Evolutionary conservation across 2,329 filamentous ascomycete species (phyloP).

Genomic region (Colletotrichum acutatum): DNA sequence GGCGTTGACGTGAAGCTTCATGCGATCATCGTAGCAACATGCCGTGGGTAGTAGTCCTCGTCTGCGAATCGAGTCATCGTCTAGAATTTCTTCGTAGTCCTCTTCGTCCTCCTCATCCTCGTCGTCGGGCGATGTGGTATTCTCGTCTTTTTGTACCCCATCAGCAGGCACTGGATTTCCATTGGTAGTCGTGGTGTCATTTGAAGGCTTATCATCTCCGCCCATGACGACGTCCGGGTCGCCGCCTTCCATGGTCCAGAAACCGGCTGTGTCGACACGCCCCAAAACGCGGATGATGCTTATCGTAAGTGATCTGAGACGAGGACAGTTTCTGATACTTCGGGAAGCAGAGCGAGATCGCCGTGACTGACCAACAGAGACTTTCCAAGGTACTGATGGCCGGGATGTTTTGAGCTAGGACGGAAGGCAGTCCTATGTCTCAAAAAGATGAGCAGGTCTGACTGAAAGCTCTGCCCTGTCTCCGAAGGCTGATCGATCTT

Average conservation of each 20-base stretch:
- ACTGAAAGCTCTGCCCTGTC: background rate
- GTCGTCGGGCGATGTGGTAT: slow-evolving; percentile 43
- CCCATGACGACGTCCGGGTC: slow-evolving; percentile 49
- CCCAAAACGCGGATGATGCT: background rate
- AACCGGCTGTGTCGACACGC: slow-evolving; percentile 5
- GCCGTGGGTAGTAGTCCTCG: slow-evolving; percentile 74
- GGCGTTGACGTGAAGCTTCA: slow-evolving; percentile 94
- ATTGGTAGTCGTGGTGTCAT: slow-evolving; percentile 52
- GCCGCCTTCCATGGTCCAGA: slow-evolving; percentile 24
- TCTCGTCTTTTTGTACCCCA: slow-evolving; percentile 32
- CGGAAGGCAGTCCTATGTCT: background rate
- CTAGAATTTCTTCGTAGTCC: slow-evolving; percentile 43
- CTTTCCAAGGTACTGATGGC: background rate
- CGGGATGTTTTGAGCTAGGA: background rate
- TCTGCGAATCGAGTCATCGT: slow-evolving; percentile 44
- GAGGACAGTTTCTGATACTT: background rate
- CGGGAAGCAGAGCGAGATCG: background rate
- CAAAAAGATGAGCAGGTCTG: background rate
- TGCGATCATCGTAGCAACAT: slow-evolving; percentile 90
- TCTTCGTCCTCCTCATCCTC: slow-evolving; percentile 48
- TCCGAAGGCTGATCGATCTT: background rate
- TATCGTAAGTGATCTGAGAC: background rate
- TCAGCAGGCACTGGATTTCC: slow-evolving; percentile 39
- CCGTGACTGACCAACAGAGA: background rate
- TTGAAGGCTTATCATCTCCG: slow-evolving; percentile 56